Evolutionary conservation across 2,329 filamentous ascomycete genomes (phyloP).

Genomic region (Tolypocladium endophyticum): DNA sequence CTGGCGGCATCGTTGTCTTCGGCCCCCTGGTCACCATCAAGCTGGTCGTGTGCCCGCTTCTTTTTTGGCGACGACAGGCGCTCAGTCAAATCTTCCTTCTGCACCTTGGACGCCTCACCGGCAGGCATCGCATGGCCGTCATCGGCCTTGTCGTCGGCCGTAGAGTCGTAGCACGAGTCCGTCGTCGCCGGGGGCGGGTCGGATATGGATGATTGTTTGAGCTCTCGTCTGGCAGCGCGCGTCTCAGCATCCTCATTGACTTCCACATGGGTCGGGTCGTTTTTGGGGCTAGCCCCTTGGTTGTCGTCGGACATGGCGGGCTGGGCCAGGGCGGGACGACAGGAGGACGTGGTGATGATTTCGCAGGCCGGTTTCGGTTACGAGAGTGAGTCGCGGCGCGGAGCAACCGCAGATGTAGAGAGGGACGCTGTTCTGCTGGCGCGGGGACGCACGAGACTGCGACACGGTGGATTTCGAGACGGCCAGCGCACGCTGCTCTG

Average conservation of each 20-base stretch:
- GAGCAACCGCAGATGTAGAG: background rate
- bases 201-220: slow-evolving; percentile 54
- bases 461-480: background rate
- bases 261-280: slow-evolving; percentile 20
- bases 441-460: background rate
- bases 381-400: background rate
- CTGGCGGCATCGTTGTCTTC: slow-evolving; percentile 32
- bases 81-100: slow-evolving; percentile 31
- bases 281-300: slow-evolving; percentile 29
- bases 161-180: background rate
- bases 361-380: background rate
- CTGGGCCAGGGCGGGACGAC: background rate
- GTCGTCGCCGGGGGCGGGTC: slow-evolving; percentile 23
- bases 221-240: slow-evolving; percentile 51
- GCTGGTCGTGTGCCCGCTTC: slow-evolving; percentile 51
- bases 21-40: slow-evolving; percentile 37
- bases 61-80: slow-evolving; percentile 52
- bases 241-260: slow-evolving; percentile 51
- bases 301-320: slow-evolving; percentile 32
- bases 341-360: background rate
- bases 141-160: slow-evolving; percentile 11
- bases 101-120: slow-evolving; percentile 19
- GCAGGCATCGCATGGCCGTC: slow-evolving; percentile 22
- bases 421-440: background rate
- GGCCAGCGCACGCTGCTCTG: background rate